Percentiles rank a stretch among this genome's conserved stretches.
Conservation (phyloP, 495 filamentous ascomycete genomes). For the Penicillium paxilli region DNA sequence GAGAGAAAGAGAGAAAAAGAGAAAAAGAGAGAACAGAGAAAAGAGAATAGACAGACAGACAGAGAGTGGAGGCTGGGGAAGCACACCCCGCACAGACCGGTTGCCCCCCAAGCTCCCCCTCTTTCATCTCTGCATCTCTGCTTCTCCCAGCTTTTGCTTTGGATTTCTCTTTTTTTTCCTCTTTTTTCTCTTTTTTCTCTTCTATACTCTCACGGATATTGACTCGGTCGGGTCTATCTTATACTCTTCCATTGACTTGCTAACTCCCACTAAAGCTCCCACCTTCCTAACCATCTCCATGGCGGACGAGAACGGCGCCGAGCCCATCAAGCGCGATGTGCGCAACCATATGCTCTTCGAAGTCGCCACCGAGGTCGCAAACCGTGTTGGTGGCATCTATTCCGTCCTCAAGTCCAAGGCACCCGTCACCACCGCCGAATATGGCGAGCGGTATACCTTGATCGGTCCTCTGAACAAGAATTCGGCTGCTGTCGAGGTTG, state of each 20-base stretch:
- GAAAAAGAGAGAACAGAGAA: background rate
- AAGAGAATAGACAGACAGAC: background rate
- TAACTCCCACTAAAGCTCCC: no score
- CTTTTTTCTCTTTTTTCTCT: background rate
- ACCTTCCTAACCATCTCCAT: constrained; percentile 22
- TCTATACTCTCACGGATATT: no score
- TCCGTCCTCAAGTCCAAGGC: constrained; percentile 99
- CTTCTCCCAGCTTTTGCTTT: no score
- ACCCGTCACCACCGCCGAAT: constrained; percentile 94
- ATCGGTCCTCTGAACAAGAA: constrained; percentile 91
- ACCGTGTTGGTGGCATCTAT: constrained; percentile 98
- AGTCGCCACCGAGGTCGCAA: constrained; percentile 93
- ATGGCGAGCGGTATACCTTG: constrained; percentile 95
- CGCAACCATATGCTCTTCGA: constrained; percentile 88
- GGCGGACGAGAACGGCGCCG: constrained; percentile 36
- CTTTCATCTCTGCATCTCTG: constrained; percentile 4
- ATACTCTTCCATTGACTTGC: no score
- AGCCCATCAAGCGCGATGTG: constrained; percentile 61
- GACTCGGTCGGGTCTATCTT: no score
- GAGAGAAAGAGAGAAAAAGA: no score
- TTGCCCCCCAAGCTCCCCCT: constrained; percentile 11
- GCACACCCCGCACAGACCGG: constrained; percentile 29
- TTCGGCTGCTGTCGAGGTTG: constrained; percentile 94
- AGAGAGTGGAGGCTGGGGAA: background rate
- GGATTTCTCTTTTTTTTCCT: constrained; percentile 9